These are phyloP conservation scores for Colletotrichum sansevieriae DNA, from an alignment of 2,329 filamentous ascomycete species.

Conservation along the genomic window DNA sequence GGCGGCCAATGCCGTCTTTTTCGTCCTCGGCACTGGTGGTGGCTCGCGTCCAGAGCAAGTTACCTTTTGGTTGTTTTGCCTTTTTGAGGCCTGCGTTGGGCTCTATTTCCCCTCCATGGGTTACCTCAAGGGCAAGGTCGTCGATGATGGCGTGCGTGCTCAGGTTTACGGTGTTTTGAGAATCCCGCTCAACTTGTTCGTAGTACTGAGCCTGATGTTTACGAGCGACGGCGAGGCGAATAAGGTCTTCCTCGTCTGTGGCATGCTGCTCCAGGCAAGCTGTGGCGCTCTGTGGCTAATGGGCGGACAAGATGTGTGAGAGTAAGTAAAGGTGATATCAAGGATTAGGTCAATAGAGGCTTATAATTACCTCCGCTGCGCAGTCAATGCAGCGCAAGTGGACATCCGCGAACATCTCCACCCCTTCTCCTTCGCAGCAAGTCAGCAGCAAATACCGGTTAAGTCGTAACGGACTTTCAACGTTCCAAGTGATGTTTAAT, in stretches of 20 bases:
- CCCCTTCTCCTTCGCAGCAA: no score
- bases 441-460: no score
- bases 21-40: constrained; percentile 48
- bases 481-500: no score
- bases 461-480: no score
- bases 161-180: constrained; percentile 67
- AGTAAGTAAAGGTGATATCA: no score
- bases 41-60: constrained; percentile 52
- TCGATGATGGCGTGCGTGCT: constrained; percentile 65
- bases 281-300: constrained; percentile 47
- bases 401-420: no score
- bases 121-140: constrained; percentile 63
- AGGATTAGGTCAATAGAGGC: no score
- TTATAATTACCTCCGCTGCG: no score
- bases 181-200: constrained; percentile 70
- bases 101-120: constrained; percentile 69
- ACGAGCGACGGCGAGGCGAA: constrained; percentile 47
- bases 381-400: no score
- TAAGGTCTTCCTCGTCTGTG: constrained; percentile 50
- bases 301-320: constrained; percentile 30
- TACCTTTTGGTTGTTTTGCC: constrained; percentile 67
- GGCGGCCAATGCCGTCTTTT: constrained; percentile 52
- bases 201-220: constrained; percentile 62
- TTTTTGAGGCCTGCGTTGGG: constrained; percentile 68
- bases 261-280: constrained; percentile 48